Base-by-base conservation (phyloP, 805 yeast genomes). In the Myxozyma vanderwaltii region DNA sequence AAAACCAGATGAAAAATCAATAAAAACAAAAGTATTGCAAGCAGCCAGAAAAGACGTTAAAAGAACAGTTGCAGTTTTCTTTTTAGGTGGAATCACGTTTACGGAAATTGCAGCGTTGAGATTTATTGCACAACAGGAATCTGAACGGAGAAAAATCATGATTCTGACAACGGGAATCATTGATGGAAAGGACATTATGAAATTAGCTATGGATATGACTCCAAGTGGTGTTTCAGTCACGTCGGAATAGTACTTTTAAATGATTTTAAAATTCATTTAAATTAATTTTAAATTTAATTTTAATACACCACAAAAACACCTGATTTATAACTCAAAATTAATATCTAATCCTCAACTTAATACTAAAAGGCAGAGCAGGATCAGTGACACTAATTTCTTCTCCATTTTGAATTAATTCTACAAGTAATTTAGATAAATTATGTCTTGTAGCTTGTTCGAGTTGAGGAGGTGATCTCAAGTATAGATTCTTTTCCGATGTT, bases 51-150 rank as follows among this genome's bases (percentile, higher is more conserved):
- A 74, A 54, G 69, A 64, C 33, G 40, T 50, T 5, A 68, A 66
- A 36, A 69, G 71, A 8, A 70, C 69, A 55, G 74, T 70, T 54
- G 73, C 59, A 68, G 89, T 61, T 66, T 89, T 52, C 81, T 84
- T 86, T 62, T 68, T 91, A 41, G 98, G 98, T 13, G 98, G 99
- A 0, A 75, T 91, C 6, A 89, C 97, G 0, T 79, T 88, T 69
- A 84, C 94, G 7, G 99, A 92, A 72, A 76, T 91, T 17, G 82
- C 92, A 2, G 84, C 91, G 2, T 73, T 92, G 48, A 77, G 85
- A 67, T 80, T 77, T 54, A 76, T 89, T n/a, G 83, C 88, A 57
- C 74, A 75, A 19, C 63, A 61, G 72, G 39, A 66, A 72, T 15
- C 59, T 70, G 52, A 78, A 74, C 67, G 63, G 23, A 39, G 63